Evolutionary conservation across 805 yeast species (phyloP), one percentile per base, ranked within the genome.

Genomic region (Wickerhamomyces silvicola): DNA sequence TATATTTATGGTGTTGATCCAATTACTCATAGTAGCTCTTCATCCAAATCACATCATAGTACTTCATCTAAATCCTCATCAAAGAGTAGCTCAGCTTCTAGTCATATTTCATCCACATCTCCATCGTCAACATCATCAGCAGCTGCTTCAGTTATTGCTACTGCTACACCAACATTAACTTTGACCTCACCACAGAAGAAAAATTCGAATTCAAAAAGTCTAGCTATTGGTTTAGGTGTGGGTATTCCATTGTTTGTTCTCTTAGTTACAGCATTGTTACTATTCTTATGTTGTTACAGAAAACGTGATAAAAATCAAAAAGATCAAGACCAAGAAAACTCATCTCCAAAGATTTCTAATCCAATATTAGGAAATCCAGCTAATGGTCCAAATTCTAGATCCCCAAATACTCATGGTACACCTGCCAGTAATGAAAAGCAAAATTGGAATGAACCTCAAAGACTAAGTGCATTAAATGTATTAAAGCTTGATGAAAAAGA

Each of bases 221-320:
- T 84, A n/a, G 95, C 95, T 0, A 82, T 90, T 50, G 95, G 88
- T 1, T 70, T 88, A 38, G 97, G 96, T 34, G 88, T 83, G n/a
- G 84, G 81, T 2, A 68, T 92, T 28, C 95, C 95, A 2, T 51
- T 70, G 1, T 59, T 74, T 4, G 68, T 69, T 2, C 45, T 82
- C 0, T 45, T 77, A 7, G 43, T 75, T 3, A 68, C 74, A 0
- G 64, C 62, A 0, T 31, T 71, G 1, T 20, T 78, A 3, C 30
- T 85, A 5, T 60, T 80, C 39, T 64, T 70, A 44, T 73, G 84
- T 47, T 76, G 76, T 46, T 68, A 70, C 62, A 62, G 68, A 50
- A 66, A 48, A 49, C 62, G 68, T 54, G 50, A 58, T 42, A 48
- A 60, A 39, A 35, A 42, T 18, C 28, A 48, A 14, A 37, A 47